phyloP scores from a whole-genome alignment of 345 rosid species.

The Syzygium grande region DNA sequence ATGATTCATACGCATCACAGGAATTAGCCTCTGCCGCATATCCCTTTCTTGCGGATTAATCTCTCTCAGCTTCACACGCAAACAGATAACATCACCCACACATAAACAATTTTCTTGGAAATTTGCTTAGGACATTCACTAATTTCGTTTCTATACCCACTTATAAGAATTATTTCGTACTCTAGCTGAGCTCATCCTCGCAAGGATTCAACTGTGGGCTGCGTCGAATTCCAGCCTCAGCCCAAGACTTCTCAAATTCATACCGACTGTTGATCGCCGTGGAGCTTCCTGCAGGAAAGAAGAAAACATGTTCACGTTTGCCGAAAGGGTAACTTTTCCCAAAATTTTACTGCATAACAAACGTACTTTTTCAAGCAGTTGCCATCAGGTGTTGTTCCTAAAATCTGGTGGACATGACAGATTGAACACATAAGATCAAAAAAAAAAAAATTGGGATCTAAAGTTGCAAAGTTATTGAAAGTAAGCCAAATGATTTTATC shows the following conservation, averaged over 20 bases:
- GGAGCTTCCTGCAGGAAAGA: background rate
- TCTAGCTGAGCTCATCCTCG: background rate
- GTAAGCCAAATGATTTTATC: too few species aligned
- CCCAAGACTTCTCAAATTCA: background rate
- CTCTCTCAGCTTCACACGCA: background rate
- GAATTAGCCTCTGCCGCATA: background rate
- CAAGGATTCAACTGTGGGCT: background rate
- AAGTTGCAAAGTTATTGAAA: too few species aligned
- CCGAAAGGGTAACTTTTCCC: background rate
- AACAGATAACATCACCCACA: background rate
- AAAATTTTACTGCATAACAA: background rate
- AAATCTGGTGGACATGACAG: too few species aligned
- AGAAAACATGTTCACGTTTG: fast-evolving
- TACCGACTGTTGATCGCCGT: background rate
- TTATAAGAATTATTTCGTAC: background rate
- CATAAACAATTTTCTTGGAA: background rate
- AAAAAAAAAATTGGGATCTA: too few species aligned
- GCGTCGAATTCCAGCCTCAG: background rate
- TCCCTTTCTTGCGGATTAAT: background rate
- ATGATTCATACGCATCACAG: background rate
- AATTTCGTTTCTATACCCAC: background rate
- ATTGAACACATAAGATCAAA: too few species aligned
- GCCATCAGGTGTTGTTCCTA: too few species aligned
- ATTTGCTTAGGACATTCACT: background rate
- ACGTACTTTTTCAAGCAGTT: background rate